Base-by-base conservation (phyloP, 106 monocot species). In the Posidonia australis region DNA sequence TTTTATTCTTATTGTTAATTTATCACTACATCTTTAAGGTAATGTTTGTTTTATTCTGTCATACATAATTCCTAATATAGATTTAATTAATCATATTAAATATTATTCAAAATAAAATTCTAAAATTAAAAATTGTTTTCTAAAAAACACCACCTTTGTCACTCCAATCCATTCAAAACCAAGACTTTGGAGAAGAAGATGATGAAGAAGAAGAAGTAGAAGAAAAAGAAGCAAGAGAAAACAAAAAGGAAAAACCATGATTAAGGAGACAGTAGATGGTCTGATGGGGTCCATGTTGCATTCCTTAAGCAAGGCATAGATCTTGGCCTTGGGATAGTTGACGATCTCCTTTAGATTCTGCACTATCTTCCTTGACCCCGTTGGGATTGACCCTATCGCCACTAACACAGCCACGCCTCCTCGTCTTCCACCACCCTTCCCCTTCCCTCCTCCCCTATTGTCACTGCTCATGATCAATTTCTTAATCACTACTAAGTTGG, bases 311-410 rank as follows among this genome's bases (percentile, higher is more conserved):
- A 74, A 74, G 24, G 81, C 76, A 32, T 88, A 88, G 78, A 88
- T 88, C 88, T 88, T 84, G 23, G 64, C 55, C 43, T 88, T 84
- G 44, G 81, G 67, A 67, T 73, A 68, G 84, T 81, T 88, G 26
- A 88, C 88, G 78, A 88, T 88, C 83, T 88, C 88, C 67, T 81
- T 88, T 46, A 88, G 54, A 55, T 68, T 76, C 76, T 81, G 81
- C 32, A 88, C 81, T 55, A 81, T 73, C 78, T 78, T 80, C 81
- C 74, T 75, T 67, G 81, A 68, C 49, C 62, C 44, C 62, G 71
- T 22, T 55, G 76, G 84, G 63, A 78, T 81, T 56, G 66, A 67
- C 13, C 16, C 46, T 46, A 47, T 52, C 60, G 68, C 54, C 31
- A 61, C 76, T 46, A 48, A 11, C 14, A 16, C 23, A 26, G 58